phyloP scores from a whole-genome alignment of 2,329 filamentous ascomycete genomes.

The Ophidiomyces ophidiicola region DNA sequence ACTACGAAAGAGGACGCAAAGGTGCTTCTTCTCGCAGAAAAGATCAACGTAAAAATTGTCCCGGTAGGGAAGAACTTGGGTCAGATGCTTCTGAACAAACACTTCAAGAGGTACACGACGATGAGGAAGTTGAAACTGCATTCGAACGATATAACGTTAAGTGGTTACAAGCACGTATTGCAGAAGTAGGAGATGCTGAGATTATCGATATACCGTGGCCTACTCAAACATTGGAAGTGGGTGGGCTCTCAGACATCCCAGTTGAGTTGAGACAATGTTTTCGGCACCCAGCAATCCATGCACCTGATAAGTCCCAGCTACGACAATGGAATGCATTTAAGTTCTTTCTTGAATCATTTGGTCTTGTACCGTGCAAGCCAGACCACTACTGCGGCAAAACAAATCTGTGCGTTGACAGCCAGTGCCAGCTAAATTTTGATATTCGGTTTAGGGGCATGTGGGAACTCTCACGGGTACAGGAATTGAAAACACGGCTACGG shows the following conservation, averaged over 20 bases:
- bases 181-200: not conserved
- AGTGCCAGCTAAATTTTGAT: constrained; percentile 8
- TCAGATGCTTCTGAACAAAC: too few relatives aligned
- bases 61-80: too few relatives aligned
- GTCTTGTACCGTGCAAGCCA: constrained; percentile 5
- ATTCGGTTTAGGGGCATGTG: constrained; percentile 7
- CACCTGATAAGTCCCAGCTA: constrained; percentile 9
- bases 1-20: not conserved
- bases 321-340: constrained; percentile 16
- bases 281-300: not conserved
- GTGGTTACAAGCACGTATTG: not conserved
- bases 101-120: not conserved
- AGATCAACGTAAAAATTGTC: not conserved
- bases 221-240: constrained; percentile 3
- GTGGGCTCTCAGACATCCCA: constrained; percentile 6
- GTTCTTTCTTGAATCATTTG: constrained; percentile 14
- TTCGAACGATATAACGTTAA: not conserved
- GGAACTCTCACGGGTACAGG: not conserved
- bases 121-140: not conserved
- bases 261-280: not conserved
- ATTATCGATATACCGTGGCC: constrained; percentile 9
- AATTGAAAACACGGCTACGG: constrained; percentile 12
- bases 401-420: not conserved
- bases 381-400: constrained; percentile 3
- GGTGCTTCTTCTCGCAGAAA: too few relatives aligned